Conservation (phyloP, 2,329 filamentous ascomycete species). For the Myriosclerotinia curreyana region DNA sequence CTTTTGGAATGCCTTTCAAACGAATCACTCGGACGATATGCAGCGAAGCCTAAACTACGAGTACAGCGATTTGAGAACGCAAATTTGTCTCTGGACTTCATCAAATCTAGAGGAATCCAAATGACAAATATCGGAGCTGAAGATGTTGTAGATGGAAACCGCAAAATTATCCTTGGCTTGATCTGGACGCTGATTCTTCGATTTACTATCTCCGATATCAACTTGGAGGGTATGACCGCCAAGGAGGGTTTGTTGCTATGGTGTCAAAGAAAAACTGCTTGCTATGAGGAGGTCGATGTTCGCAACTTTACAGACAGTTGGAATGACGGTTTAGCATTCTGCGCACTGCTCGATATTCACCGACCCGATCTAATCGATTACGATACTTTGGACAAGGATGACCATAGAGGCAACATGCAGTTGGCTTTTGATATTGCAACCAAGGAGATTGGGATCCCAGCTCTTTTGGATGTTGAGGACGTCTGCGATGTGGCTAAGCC, state of each 20-base stretch:
- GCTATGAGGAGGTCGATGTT: slow-evolving; percentile 95
- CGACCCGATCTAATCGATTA: slow-evolving; percentile 96
- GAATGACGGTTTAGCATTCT: slow-evolving; percentile 97
- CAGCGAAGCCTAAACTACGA: slow-evolving; percentile 89
- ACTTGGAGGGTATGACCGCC: slow-evolving; percentile 93
- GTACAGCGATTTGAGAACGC: slow-evolving; percentile 98
- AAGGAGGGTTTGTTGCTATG: slow-evolving; percentile 93
- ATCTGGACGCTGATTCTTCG: slow-evolving; percentile 98
- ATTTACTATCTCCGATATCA: slow-evolving; percentile 99
- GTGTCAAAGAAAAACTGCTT: slow-evolving; percentile 98
- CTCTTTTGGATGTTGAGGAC: slow-evolving; percentile 94
- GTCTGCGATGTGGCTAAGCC: slow-evolving; percentile 95
- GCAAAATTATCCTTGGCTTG: slow-evolving; percentile 93
- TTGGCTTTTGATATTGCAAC: slow-evolving; percentile 94
- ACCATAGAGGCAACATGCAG: slow-evolving; percentile 97
- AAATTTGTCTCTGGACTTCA: slow-evolving; percentile 90
- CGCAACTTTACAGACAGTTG: slow-evolving; percentile 93
- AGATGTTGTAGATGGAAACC: slow-evolving; percentile 96
- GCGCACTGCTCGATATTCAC: slow-evolving; percentile 93
- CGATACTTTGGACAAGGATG: slow-evolving; percentile 86
- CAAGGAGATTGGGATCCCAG: slow-evolving; percentile 95
- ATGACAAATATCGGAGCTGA: slow-evolving; percentile 99
- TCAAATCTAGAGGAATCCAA: slow-evolving; percentile 86
- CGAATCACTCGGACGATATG: slow-evolving; percentile 95
- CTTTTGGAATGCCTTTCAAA: slow-evolving; percentile 92